Base-by-base conservation (phyloP, 2,329 filamentous ascomycete genomes). In the Nannizzia gypsea region DNA sequence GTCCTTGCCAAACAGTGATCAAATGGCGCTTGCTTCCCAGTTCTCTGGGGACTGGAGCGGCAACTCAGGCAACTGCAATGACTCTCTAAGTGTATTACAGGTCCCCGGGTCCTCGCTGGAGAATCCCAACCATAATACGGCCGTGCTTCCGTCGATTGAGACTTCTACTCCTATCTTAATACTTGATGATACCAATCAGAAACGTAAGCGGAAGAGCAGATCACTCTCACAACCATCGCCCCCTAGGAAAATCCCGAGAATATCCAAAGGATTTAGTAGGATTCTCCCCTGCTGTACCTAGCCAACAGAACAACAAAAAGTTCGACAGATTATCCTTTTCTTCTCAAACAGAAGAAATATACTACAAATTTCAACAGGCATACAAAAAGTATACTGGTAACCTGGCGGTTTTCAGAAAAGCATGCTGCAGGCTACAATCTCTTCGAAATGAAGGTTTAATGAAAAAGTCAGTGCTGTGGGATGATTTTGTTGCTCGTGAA, bases 401-500 rank as follows among this genome's bases (percentile, higher is more conserved):
- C 58, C 67, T 72, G 22, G 61, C 63, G 4, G 69, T 76, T 63
- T 78, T 78, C 57, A 64, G 63, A 20, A 65, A 67, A n/a, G 63
- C 76, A 24, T 77, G 74, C 59, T 64, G 63, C 17, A 73, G 69
- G 56, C 64, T 77, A 40, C 68, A 71, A 24, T 62, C 62, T 13
- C 63, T 76, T 40, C 63, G 70, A n/a, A 62, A 61, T 20, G 59
- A 63, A 17, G 72, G 69, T 3, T 58, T 66, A 28, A 61, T 74
- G 38, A 64, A 69, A 40, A 67, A 70, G 57, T 74, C 71, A 11
- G 73, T 69, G 24, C 59, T 78, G 13, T 77, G 75, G 73, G 76
- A 78, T 65, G 76, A 78, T 63, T 78, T 76, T 60, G 65, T 78
- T 57, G 75, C 74, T 58, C 69, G 71, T 63, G 69, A 76, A 62